These are phyloP conservation scores for Colletotrichum lindemuthianum DNA, from an alignment of 2,329 filamentous ascomycete species.

Conservation along the genomic window DNA sequence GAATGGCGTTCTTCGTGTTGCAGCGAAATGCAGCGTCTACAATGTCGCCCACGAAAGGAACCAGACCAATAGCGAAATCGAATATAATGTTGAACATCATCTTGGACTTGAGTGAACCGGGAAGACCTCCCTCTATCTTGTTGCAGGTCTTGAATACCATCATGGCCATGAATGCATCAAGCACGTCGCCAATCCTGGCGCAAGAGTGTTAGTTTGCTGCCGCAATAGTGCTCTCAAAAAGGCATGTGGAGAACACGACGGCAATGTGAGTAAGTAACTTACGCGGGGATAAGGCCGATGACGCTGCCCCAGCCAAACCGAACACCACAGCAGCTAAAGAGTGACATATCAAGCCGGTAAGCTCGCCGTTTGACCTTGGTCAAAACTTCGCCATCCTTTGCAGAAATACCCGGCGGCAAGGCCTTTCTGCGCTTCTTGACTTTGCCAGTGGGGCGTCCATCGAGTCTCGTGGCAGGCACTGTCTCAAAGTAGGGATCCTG, in stretches of 20 bases:
- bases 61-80: constrained; percentile 78
- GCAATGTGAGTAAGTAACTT: constrained; percentile 52
- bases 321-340: constrained; percentile 84
- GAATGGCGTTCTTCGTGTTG: constrained; percentile 79
- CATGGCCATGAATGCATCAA: constrained; percentile 78
- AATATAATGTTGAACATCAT: constrained; percentile 86
- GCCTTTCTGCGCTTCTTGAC: constrained; percentile 87
- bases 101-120: constrained; percentile 64
- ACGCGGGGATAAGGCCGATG: constrained; percentile 85
- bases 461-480: constrained; percentile 77
- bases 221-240: background rate
- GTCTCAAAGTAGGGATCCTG: constrained; percentile 93
- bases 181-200: constrained; percentile 75
- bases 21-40: constrained; percentile 77
- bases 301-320: constrained; percentile 90
- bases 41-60: constrained; percentile 81
- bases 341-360: constrained; percentile 84
- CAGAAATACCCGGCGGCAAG: constrained; percentile 82
- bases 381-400: constrained; percentile 83
- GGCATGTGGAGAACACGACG: background rate
- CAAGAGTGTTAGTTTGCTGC: background rate
- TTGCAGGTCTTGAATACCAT: constrained; percentile 79
- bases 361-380: constrained; percentile 87
- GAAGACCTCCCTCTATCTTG: constrained; percentile 81
- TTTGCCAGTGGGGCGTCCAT: constrained; percentile 74